Evolutionary conservation across 805 yeast species (phyloP), one percentile per base, ranked within the genome.

Genomic region (Candida wancherniae): DNA sequence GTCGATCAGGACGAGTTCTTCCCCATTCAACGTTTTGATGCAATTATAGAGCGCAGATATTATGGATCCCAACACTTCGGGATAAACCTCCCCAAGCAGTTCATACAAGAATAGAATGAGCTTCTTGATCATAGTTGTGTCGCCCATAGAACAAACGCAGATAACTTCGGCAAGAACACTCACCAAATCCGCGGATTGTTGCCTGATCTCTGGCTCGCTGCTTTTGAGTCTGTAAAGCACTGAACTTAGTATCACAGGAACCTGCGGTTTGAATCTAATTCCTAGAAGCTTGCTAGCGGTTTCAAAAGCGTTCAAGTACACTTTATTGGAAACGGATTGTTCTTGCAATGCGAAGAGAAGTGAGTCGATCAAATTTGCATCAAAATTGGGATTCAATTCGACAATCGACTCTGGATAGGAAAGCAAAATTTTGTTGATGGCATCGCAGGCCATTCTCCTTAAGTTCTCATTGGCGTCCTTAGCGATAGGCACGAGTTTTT

Each of bases 31-130:
- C 12, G 71, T 73, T 2, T 67, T 58, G 12, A 85, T 71, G 22
- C 88, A 78, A 9, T 75, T 61, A 31, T 71, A 58, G 45, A 90
- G 57, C 0, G 95, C 95, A 11, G 73, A 72, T 10, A 92, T 60
- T 2, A 90, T 71, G 0, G 96, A 83, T 0, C 95, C 97, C 26
- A 92, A 63, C 2, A 87, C 97, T 31, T 87, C 95, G 0, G 98
- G 98, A 43, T 78, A 86, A 5, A 82, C 90, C 51, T 92, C 99
- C 12, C 98, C 98, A 7, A 92, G 66, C 9, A 92, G 82, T 54
- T 92, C 99, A 53, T 82, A 86, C 19, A 92, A 61, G 10, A 88
- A 79, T 14, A 83, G 71, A 4, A 87, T 78, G 32, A 90, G 61
- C 45, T 82, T 82, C 34, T 69, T 69, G 39, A 90, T 51, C 31